Percentiles rank a stretch among this genome's conserved stretches.
These are phyloP conservation scores for Jamesozyma jinghongensis DNA, from an alignment of 805 yeast genomes.

Conservation along the genomic window DNA sequence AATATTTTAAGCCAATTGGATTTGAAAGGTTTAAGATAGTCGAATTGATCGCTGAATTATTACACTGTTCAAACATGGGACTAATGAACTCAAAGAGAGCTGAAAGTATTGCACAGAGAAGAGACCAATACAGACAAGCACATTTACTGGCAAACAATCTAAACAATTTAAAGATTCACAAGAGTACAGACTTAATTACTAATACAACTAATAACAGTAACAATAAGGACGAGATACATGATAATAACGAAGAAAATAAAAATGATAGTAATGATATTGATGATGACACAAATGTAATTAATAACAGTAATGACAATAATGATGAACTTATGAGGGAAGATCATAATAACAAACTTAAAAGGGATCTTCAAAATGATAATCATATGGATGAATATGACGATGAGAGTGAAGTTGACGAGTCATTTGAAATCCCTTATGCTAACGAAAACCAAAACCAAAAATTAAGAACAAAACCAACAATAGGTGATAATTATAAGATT, in stretches of 20 bases:
- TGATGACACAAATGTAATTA: constrained; percentile 5
- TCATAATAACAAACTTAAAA: constrained; percentile 24
- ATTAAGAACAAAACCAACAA: constrained; percentile 52
- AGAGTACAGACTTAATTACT: not conserved
- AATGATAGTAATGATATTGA: constrained; percentile 1
- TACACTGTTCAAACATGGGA: constrained; percentile 94
- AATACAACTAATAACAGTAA: constrained; percentile 1
- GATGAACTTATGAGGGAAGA: constrained; percentile 4
- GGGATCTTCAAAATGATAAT: not conserved
- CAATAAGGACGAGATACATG: not conserved
- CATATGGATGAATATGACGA: constrained; percentile 28
- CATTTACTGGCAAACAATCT: too few relatives aligned
- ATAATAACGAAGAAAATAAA: not conserved
- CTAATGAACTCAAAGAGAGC: constrained; percentile 71
- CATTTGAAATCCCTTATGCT: constrained; percentile 29
- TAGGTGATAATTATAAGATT: constrained; percentile 81
- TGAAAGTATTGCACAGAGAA: constrained; percentile 51
- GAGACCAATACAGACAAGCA: constrained; percentile 53
- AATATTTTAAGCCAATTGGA: constrained; percentile 61
- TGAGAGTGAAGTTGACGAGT: constrained; percentile 27
- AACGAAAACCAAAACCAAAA: constrained; percentile 31
- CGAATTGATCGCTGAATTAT: constrained; percentile 82
- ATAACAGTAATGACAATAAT: constrained; percentile 18
- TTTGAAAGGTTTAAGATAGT: constrained; percentile 84
- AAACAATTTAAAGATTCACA: not conserved